A percentile compares a stretch with the other conserved stretches of the same genome.
phyloP scores from a whole-genome alignment of 2,329 filamentous ascomycete genomes.

The Ustulina deusta region DNA sequence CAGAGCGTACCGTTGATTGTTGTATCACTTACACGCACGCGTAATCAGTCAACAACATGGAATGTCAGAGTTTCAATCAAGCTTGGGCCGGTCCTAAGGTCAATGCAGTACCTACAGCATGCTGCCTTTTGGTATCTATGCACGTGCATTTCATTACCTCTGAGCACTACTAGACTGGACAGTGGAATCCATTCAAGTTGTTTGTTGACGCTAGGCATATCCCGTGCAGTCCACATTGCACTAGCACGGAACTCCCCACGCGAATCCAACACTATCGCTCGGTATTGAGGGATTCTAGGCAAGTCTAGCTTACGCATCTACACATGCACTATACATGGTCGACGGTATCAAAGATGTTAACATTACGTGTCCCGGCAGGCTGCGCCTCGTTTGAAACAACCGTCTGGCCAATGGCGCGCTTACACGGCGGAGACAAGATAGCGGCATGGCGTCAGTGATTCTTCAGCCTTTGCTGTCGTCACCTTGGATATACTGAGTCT shows the following conservation, averaged over 20 bases:
- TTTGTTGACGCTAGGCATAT: neutral
- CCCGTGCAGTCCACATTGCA: neutral
- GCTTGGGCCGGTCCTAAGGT: neutral
- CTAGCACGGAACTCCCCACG: slow-evolving; percentile 27
- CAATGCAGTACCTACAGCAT: neutral
- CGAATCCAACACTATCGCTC: neutral
- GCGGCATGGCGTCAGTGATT: slow-evolving; percentile 2
- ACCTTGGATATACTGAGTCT: neutral
- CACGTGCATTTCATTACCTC: neutral
- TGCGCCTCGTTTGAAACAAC: slow-evolving; percentile 28
- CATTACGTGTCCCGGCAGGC: slow-evolving; percentile 32
- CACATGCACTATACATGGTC: neutral
- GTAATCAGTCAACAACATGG: neutral
- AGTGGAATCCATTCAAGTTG: neutral
- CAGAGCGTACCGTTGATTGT: too few relatives aligned
- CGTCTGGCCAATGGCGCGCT: slow-evolving; percentile 26
- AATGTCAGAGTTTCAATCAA: slow-evolving; percentile 6
- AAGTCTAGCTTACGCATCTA: neutral
- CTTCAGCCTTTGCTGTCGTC: slow-evolving; percentile 23
- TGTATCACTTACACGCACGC: too few relatives aligned
- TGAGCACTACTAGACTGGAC: neutral
- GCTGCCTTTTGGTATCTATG: neutral
- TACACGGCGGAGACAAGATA: slow-evolving; percentile 11
- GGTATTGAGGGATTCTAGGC: neutral
- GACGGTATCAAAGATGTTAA: slow-evolving; percentile 10